Base-by-base conservation (phyloP, 1,284 basidiomycete species). In the Pascua guehoae region DNA sequence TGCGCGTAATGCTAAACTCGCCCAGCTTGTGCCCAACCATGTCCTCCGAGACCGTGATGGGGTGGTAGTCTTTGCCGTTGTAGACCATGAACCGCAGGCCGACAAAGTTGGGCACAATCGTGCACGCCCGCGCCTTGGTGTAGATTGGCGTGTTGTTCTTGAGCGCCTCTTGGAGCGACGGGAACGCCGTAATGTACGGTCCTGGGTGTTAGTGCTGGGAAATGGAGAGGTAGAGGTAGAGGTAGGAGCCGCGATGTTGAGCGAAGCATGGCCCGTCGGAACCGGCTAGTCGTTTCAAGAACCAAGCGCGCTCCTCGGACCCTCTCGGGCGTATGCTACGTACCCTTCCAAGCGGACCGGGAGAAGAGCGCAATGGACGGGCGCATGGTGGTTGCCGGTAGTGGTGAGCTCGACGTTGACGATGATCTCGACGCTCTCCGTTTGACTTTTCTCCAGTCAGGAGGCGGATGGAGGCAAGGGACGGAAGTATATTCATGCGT, bases 1-100 rank as follows among this genome's bases (percentile, higher is more conserved):
- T 83, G 77, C 89, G 86, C 44, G 93, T 97, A 59, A 87, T 83
- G 16, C 92, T 82, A 77, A 98, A 98, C 80, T 98, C 94, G 51
- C 95, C 95, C 54, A 98, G 78, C 77, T 98, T 98, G 76, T 98
- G 93, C 0, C 95, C 95, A 2, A 98, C 91, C 94, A 98, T 98
- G 74, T 98, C 94, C 75, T 95, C 91, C 12, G 90, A 92, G 57
- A 98, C 82, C 40, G 83, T 79, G 40, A 98, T 86, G 0, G 93
- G 92, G 12, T 88, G 66, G 73, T 94, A 96, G 65, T 90, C 85
- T 78, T 89, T 92, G 47, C 95, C 95, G 67, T 97, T 98, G 78
- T 98, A 92, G 0, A 98, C 91, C 73, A 90, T 80, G 74, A 96
- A 96, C 55, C 86, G 86, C 47, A 93, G 81, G 7, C 93, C 93